Conservation (phyloP, 306 rosid genomes). For the Sophora flavescens region DNA sequence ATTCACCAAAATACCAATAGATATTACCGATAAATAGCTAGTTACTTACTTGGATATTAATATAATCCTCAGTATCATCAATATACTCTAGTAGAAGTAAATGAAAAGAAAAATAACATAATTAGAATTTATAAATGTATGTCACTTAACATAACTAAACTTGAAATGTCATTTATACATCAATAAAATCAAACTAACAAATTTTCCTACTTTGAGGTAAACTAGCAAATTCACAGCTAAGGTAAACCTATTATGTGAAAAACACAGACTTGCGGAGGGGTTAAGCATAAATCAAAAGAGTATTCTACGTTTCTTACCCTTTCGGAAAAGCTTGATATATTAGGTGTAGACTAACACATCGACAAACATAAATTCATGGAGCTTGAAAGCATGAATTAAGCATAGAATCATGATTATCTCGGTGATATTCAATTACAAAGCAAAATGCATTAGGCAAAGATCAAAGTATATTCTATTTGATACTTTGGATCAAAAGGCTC, state of each 20-base stretch:
- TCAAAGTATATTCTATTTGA: no score
- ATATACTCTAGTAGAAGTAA: slow-evolving; percentile 86
- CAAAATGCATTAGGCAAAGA: not conserved
- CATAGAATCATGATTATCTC: not conserved
- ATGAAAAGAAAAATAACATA: slow-evolving; percentile 36
- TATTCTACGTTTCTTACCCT: not conserved
- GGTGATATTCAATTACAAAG: slow-evolving; percentile 9
- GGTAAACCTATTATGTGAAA: no score
- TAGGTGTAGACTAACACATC: not conserved
- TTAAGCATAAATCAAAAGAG: slow-evolving; percentile 27
- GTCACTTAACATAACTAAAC: not conserved
- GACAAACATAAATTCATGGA: slow-evolving; percentile 12
- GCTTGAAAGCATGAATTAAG: slow-evolving; percentile 8
- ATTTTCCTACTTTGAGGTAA: slow-evolving; percentile 19
- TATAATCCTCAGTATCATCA: no score
- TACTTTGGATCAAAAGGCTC: no score
- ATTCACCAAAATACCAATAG: not conserved
- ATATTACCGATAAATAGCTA: slow-evolving; percentile 11
- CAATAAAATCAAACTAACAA: not conserved
- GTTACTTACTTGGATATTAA: slow-evolving; percentile 80
- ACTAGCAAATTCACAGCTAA: no score
- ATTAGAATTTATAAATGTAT: slow-evolving; percentile 18
- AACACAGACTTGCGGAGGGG: no score
- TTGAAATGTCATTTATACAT: not conserved
- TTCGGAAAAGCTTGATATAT: slow-evolving; percentile 6